Conservation (phyloP, 768 basidiomycete genomes). For the Mrakia blollopis region DNA sequence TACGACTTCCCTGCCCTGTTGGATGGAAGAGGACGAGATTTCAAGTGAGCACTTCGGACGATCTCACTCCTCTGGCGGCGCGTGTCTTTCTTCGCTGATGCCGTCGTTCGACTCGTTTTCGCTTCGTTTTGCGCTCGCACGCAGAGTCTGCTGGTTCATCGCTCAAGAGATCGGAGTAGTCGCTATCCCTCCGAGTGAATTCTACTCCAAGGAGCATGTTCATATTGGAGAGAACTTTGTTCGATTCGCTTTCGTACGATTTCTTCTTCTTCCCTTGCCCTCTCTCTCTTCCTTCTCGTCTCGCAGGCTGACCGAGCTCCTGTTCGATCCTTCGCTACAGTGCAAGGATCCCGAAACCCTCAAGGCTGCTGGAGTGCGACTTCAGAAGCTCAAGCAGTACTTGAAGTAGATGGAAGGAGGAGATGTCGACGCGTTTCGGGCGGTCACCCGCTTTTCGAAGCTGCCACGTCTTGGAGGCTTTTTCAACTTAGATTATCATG, state of each 20-base stretch:
- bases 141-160: constrained; percentile 86
- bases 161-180: constrained; percentile 85
- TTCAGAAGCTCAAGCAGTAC: constrained; percentile 68
- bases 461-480: too few species aligned
- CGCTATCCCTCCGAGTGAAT: constrained; percentile 71
- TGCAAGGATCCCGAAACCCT: constrained; percentile 92
- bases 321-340: constrained; percentile 43
- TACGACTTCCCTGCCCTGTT: constrained; percentile 75
- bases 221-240: constrained; percentile 78
- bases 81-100: too few species aligned
- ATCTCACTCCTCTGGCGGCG: too few species aligned
- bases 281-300: not conserved
- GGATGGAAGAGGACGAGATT: constrained; percentile 76
- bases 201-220: constrained; percentile 84
- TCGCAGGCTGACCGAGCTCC: not conserved
- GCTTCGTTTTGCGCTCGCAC: too few species aligned
- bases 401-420: not conserved
- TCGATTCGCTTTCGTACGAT: constrained; percentile 62
- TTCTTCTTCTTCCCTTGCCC: not conserved
- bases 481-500: too few species aligned
- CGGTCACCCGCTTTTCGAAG: too few species aligned
- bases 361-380: constrained; percentile 69
- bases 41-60: constrained; percentile 49
- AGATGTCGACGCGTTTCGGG: too few species aligned
- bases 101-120: too few species aligned